phyloP scores from a whole-genome alignment of 257 asterid species.

The Ocimum tenuiflorum region DNA sequence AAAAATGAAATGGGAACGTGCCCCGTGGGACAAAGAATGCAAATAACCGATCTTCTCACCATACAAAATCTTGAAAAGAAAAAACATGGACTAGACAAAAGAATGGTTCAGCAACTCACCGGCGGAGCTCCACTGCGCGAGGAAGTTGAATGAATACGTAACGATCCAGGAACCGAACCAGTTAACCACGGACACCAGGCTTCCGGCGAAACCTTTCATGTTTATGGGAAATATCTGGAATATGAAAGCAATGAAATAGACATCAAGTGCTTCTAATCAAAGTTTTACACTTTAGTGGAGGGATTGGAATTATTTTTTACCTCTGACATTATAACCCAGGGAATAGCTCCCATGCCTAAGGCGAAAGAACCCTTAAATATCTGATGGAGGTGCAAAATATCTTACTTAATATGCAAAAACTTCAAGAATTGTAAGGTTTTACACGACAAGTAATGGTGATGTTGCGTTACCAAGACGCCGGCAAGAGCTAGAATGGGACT shows the following conservation, averaged over 20 bases:
- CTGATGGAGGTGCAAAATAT: slow-evolving; percentile 28
- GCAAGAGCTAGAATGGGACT: slow-evolving; percentile 64
- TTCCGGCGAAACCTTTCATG: slow-evolving; percentile 78
- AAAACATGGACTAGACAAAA: not conserved
- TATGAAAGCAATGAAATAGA: not conserved
- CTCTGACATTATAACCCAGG: slow-evolving; percentile 98
- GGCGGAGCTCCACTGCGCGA: slow-evolving; percentile 68
- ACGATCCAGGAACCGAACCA: slow-evolving; percentile 87
- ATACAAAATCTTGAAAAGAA: not conserved
- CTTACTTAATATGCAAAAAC: not conserved
- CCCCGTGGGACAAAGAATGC: too few species aligned
- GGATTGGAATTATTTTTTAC: slow-evolving; percentile 22
- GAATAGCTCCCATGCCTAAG: slow-evolving; percentile 84
- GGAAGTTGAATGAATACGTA: slow-evolving; percentile 65
- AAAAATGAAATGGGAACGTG: too few species aligned
- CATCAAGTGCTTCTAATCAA: not conserved
- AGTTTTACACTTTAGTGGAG: not conserved
- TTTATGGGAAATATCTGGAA: slow-evolving; percentile 78
- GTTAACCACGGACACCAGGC: slow-evolving; percentile 70
- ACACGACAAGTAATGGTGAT: not conserved
- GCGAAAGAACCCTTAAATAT: slow-evolving; percentile 68
- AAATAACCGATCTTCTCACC: too few species aligned
- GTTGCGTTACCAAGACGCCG: slow-evolving; percentile 65
- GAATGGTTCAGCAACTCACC: slow-evolving; percentile 27
- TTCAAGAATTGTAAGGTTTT: not conserved